Base-by-base conservation (phyloP, 2,329 filamentous ascomycete species). In the Aphanoascus verrucosus region DNA sequence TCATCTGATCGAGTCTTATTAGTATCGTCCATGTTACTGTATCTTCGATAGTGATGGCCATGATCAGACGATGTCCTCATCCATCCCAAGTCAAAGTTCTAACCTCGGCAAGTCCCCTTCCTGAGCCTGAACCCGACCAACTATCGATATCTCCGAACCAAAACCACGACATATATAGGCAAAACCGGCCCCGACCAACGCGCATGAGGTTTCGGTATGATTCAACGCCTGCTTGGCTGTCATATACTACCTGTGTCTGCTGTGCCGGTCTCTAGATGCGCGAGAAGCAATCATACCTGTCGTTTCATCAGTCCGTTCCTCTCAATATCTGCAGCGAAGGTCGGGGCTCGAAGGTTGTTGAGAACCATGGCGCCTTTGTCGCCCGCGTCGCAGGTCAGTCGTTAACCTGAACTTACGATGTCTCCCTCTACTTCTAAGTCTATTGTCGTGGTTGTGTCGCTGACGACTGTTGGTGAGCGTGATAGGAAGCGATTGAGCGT, bases 401-500 rank as follows among this genome's bases (percentile, higher is more conserved):
- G 8, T 51, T 11, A 31, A 19, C 19, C n/a, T 8, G 14, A 37
- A 11, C 14, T 32, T 31, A 32, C 20, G 20, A 2, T n/a, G 20
- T 38, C 28, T 20, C 15, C 37, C 12, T 14, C 15, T 37, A 31
- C 38, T 31, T 32, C 32, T 8, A 12, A 3, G 23, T 17, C 32
- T 44, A 14, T 7, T 38, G 14, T 23, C 28, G 15, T 20, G 15
- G 31, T 44, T 8, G 34, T 53, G n/a, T n/a, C 44, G 23, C 23
- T 15, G 23, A 8, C 14, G 15, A 32, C 14, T 12, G 15, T 12
- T 32, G n/a, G 38, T 52, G 23, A 23, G 9, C 17, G 41, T 20
- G 47, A 34, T 58, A 75, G 73, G 64, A 66, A 61, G 80, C 79
- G 38, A 72, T 84, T 62, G 71, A 76, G 41, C 75, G 79, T 52